Evolutionary conservation across 441 rosid genomes (phyloP).

Genomic region (Erodium trifolium): DNA sequence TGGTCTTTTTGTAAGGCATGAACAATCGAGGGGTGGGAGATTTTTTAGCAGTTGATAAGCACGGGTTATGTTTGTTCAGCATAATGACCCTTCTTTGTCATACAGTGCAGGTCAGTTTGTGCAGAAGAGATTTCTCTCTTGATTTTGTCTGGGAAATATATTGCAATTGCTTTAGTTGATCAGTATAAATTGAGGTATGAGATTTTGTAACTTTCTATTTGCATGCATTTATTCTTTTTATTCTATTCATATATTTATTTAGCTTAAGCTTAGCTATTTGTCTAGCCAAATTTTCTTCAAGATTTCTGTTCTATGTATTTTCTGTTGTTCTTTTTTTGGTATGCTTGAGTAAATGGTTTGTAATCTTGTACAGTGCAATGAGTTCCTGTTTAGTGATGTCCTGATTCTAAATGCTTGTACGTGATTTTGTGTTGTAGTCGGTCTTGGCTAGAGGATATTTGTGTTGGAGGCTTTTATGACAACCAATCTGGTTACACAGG

Average conservation of each 20-base stretch:
- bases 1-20: neutral
- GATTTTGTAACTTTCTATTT: conserved; percentile 16
- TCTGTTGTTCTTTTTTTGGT: neutral
- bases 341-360: neutral
- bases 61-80: conserved; percentile 2
- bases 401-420: conserved; percentile 12
- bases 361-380: conserved; percentile 2
- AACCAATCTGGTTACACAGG: conserved; percentile 56
- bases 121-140: conserved; percentile 55
- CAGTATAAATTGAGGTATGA: conserved; percentile 70
- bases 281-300: neutral
- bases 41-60: neutral
- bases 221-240: neutral
- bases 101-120: conserved; percentile 83
- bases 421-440: conserved; percentile 33
- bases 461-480: conserved; percentile 40
- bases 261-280: conserved; percentile 2
- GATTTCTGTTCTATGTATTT: neutral
- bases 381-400: conserved; percentile 13
- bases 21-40: neutral
- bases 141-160: conserved; percentile 67
- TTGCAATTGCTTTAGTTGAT: conserved; percentile 85
- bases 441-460: conserved; percentile 54
- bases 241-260: neutral
- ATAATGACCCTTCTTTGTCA: conserved; percentile 29